Base-by-base conservation (phyloP, 805 yeast genomes). In the Myxozyma udenii region DNA sequence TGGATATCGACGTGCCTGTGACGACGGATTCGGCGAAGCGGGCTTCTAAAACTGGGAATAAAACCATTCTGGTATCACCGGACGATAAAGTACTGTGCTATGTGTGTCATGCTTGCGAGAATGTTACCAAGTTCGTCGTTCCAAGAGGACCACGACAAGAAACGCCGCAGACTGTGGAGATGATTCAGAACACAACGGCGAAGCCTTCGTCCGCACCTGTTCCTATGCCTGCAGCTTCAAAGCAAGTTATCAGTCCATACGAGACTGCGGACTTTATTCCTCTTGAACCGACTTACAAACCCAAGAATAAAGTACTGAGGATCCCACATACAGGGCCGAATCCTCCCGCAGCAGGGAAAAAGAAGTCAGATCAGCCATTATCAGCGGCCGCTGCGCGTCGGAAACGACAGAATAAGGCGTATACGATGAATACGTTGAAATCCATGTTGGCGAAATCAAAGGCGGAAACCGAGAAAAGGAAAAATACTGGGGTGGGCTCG, bases 371-470 rank as follows among this genome's bases (percentile, higher is more conserved):
- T n/a, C n/a, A n/a, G n/a, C n/a, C n/a, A 16, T 12, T 16, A 11
- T 18, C 39, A 38, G 41, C 41, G 14, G 24, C 19, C 21, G 19
- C 39, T 35, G 12, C 39, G 6, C 7, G 19, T 7, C 39, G 19
- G 16, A 35, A 11, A 35, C 12, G 39, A 2, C 22, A 41, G 16
- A 25, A n/a, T n/a, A n/a, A 11, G 16, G 28, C 28, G 23, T 11
- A 18, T 25, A 41, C 32, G 16, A 11, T 16, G 12, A 55, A 55
- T 28, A 41, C 61, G 3, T 25, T 55, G 25, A 53, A 49, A 14
- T 41, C 30, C 45, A 55, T 55, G 54, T 41, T 57, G 11, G 60
- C 57, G 3, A 55, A 51, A 21, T 44, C 60, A 11, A 51, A 55
- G 36, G 54, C 57, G 2, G 56, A 53, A 25, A 39, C 44, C 16